Conservation (phyloP, 495 filamentous ascomycete species). For the Hyaloscypha variabilis region DNA sequence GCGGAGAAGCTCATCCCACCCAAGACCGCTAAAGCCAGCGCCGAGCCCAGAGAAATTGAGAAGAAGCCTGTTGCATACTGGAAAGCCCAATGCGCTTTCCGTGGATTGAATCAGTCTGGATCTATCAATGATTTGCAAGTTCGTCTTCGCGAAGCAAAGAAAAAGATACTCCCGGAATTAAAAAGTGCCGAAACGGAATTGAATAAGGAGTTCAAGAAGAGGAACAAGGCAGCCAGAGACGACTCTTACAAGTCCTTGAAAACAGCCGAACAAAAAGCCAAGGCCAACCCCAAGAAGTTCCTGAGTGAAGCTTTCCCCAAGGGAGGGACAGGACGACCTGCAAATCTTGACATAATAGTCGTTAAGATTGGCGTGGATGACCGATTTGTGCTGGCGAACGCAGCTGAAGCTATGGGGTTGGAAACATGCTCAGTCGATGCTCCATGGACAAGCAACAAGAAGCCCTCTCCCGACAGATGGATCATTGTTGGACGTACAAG, state of each 20-base stretch:
- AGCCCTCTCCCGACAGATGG: slow-evolving; percentile 16
- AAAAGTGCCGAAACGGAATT: slow-evolving; percentile 17
- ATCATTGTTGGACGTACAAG: slow-evolving; percentile 13
- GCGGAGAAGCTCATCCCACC: slow-evolving; percentile 8
- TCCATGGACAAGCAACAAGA: slow-evolving; percentile 14
- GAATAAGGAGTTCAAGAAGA: slow-evolving; percentile 14
- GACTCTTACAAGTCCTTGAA: slow-evolving; percentile 6
- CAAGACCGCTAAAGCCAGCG: slow-evolving; percentile 8
- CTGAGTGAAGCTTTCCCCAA: slow-evolving; percentile 15
- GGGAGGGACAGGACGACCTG: slow-evolving; percentile 5
- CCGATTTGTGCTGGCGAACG: slow-evolving; percentile 1
- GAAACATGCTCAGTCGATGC: slow-evolving; percentile 14
- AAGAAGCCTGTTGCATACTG: slow-evolving; percentile 15
- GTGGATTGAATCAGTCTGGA: slow-evolving; percentile 15
- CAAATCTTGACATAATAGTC: slow-evolving; percentile 17
- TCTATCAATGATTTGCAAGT: slow-evolving; percentile 16
- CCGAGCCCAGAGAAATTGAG: background rate
- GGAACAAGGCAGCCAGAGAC: slow-evolving; percentile 7
- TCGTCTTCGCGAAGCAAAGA: slow-evolving; percentile 14
- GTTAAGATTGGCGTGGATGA: slow-evolving; percentile 11
- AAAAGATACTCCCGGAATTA: slow-evolving; percentile 15
- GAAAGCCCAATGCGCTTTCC: slow-evolving; percentile 24
- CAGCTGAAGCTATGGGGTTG: slow-evolving; percentile 7
- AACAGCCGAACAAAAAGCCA: slow-evolving; percentile 12
- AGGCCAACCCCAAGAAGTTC: slow-evolving; percentile 3